Evolutionary conservation across 208 protist species (phyloP).

Genomic region (Porcisia deanei): DNA sequence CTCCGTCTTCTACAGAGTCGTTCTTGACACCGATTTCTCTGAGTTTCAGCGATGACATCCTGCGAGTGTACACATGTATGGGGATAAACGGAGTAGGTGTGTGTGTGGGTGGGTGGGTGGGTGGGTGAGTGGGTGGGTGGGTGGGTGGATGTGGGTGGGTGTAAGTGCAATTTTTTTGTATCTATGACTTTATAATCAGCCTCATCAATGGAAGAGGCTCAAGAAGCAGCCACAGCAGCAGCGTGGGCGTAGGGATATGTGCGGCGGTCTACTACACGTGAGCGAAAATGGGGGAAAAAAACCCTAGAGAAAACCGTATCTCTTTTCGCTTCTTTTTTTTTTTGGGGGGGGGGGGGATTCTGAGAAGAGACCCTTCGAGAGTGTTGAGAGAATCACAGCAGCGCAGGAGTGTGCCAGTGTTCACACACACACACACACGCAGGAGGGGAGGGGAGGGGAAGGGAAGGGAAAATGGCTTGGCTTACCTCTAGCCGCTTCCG

Average conservation of each 20-base stretch:
- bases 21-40: slow-evolving; percentile 53
- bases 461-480: too few species aligned
- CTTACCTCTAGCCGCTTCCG: too few species aligned
- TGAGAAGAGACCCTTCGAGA: background rate
- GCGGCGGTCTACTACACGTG: background rate
- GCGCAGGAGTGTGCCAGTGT: background rate
- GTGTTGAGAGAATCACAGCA: background rate
- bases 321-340: background rate
- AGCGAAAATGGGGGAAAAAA: background rate
- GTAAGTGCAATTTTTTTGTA: background rate
- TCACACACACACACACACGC: background rate
- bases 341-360: background rate
- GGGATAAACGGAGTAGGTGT: background rate
- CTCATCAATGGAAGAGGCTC: background rate
- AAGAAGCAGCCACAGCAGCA: background rate
- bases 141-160: background rate
- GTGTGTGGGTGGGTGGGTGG: background rate
- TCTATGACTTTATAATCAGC: background rate
- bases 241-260: background rate
- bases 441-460: background rate
- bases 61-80: too few species aligned
- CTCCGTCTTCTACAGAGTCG: slow-evolving; percentile 34
- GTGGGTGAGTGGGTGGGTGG: background rate
- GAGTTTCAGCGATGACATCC: slow-evolving; percentile 50
- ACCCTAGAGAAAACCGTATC: too few species aligned